A percentile compares a stretch with the other conserved stretches of the same genome.
Conservation (phyloP, 305 asterid species). For the Solanum chacoense region DNA sequence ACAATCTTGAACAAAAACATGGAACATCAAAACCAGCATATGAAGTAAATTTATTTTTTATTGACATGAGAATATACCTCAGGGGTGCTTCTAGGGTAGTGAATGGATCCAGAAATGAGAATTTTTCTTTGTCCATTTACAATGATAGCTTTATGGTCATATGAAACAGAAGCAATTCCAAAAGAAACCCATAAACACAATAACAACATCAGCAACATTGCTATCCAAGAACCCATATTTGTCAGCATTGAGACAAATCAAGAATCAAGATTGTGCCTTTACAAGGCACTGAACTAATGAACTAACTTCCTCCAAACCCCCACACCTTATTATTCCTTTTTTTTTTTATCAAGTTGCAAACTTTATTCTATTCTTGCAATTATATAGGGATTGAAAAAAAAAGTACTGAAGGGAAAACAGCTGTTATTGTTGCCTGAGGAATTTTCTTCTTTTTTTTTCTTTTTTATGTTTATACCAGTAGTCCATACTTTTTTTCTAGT, state of each 20-base stretch:
- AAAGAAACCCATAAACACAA: slow-evolving; percentile 8
- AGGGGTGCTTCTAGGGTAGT: slow-evolving; percentile 23
- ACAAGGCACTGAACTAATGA: neutral
- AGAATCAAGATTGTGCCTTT: neutral
- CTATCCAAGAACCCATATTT: slow-evolving; percentile 2
- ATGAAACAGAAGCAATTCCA: slow-evolving; percentile 13
- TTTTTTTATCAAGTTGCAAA: neutral
- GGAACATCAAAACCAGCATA: neutral
- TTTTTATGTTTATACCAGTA: neutral
- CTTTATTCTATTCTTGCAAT: slow-evolving; percentile 2
- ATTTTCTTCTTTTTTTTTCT: neutral
- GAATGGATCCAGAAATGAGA: slow-evolving; percentile 23
- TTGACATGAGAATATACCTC: slow-evolving; percentile 6
- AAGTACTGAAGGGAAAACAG: neutral
- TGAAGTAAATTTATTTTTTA: neutral
- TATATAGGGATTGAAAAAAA: neutral
- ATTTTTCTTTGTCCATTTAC: slow-evolving; percentile 16
- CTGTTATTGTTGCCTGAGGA: neutral
- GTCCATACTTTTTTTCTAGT: neutral
- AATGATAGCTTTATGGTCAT: slow-evolving; percentile 14
- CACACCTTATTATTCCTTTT: neutral
- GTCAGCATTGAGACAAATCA: neutral
- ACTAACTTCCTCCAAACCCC: neutral
- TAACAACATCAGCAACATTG: slow-evolving; percentile 8
- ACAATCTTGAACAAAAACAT: neutral